Percentiles rank a stretch among this genome's conserved stretches.
Evolutionary conservation across 257 asterid genomes (phyloP).

Genomic region (Solanum lignicaule): DNA sequence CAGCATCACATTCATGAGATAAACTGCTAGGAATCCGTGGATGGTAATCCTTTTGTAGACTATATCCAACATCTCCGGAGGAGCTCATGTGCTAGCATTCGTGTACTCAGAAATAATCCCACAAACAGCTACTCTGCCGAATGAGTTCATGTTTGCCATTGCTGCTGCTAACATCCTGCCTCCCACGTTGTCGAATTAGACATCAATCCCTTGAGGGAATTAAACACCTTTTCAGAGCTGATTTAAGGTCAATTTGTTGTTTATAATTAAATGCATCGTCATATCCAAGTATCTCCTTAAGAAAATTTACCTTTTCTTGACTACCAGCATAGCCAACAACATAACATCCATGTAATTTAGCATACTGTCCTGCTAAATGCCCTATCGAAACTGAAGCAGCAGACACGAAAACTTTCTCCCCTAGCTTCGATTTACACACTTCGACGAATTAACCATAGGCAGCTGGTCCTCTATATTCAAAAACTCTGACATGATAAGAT

Average conservation of each 20-base stretch:
- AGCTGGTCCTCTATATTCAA: not conserved
- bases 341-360: slow-evolving; percentile 54
- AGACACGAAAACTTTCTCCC: slow-evolving; percentile 53
- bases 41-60: slow-evolving; percentile 48
- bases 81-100: slow-evolving; percentile 11
- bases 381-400: slow-evolving; percentile 79
- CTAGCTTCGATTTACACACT: slow-evolving; percentile 48
- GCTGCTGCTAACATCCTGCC: slow-evolving; percentile 61
- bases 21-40: slow-evolving; percentile 46
- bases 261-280: slow-evolving; percentile 79
- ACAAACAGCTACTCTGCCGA: slow-evolving; percentile 57
- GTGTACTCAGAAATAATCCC: slow-evolving; percentile 66
- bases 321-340: slow-evolving; percentile 66
- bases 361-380: slow-evolving; percentile 66
- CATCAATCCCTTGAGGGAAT: slow-evolving; percentile 66
- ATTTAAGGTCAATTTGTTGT: slow-evolving; percentile 42
- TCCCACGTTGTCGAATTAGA: slow-evolving; percentile 69
- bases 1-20: slow-evolving; percentile 20
- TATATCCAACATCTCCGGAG: slow-evolving; percentile 37
- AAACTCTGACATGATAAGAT: too few species aligned
- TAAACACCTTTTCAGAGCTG: slow-evolving; percentile 46
- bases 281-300: slow-evolving; percentile 61
- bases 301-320: slow-evolving; percentile 39
- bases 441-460: slow-evolving; percentile 64
- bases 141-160: slow-evolving; percentile 40